phyloP scores from a whole-genome alignment of 2,329 filamentous ascomycete genomes.

The Mariannaea elegans region DNA sequence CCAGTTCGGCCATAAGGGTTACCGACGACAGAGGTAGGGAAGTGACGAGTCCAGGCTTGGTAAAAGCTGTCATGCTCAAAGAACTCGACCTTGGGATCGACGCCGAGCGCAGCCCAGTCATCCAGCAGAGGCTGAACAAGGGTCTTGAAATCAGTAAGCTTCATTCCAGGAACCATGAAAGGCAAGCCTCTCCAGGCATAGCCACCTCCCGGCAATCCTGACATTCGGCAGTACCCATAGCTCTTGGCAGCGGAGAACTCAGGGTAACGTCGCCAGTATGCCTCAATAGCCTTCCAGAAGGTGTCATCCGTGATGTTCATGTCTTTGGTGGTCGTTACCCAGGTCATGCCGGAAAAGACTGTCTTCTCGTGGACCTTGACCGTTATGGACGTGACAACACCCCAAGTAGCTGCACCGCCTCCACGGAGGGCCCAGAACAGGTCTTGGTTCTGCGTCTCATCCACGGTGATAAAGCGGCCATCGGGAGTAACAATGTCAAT shows the following conservation, averaged over 20 bases:
- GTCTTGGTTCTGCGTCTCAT: conserved; percentile 52
- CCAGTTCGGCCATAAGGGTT: conserved; percentile 39
- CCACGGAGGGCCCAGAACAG: conserved; percentile 61
- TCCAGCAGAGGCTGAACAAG: conserved; percentile 44
- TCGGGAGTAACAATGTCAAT: conserved; percentile 58
- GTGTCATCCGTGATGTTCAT: conserved; percentile 43
- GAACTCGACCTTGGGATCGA: conserved; percentile 43
- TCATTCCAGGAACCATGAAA: conserved; percentile 48
- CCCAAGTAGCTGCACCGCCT: conserved; percentile 52
- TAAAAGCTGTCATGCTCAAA: conserved; percentile 48
- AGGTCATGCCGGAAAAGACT: conserved; percentile 43
- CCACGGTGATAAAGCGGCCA: conserved; percentile 53
- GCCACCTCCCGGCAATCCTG: conserved; percentile 23
- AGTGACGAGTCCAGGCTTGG: conserved; percentile 49
- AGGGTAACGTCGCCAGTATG: conserved; percentile 44
- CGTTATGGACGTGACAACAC: conserved; percentile 51
- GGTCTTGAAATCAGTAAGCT: conserved; percentile 43
- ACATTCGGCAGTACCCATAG: conserved; percentile 41
- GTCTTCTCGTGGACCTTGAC: conserved; percentile 46
- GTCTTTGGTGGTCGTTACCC: conserved; percentile 46
- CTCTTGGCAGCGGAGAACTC: conserved; percentile 39
- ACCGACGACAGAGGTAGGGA: conserved; percentile 43
- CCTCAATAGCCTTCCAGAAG: conserved; percentile 45
- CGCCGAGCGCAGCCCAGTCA: conserved; percentile 41
- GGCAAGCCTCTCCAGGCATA: conserved; percentile 42